Percentiles rank a stretch among this genome's conserved stretches.
phyloP scores from a whole-genome alignment of 2,329 filamentous ascomycete genomes.

The Simplicillium sp. region DNA sequence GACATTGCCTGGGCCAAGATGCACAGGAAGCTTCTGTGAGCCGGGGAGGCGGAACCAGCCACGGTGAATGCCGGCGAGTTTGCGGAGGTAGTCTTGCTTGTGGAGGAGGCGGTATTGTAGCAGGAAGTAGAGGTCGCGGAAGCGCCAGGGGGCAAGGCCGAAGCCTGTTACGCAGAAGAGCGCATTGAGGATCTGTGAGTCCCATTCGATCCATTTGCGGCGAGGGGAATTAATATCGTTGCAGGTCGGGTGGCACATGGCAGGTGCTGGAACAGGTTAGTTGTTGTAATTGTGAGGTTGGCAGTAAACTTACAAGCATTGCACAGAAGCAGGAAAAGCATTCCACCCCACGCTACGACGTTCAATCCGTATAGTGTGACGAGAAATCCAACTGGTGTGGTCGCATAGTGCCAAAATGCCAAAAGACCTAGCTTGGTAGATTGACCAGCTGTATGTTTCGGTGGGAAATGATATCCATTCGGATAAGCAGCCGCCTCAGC shows the following conservation, averaged over 20 bases:
- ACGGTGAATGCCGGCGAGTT: slow-evolving; percentile 64
- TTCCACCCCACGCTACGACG: slow-evolving; percentile 81
- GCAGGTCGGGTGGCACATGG: slow-evolving; percentile 64
- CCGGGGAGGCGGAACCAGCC: slow-evolving; percentile 67
- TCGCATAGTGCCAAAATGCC: slow-evolving; percentile 63
- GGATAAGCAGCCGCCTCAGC: slow-evolving; percentile 32
- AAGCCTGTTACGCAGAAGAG: slow-evolving; percentile 77
- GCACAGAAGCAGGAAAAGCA: slow-evolving; percentile 78
- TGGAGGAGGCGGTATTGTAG: slow-evolving; percentile 50
- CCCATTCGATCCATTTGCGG: slow-evolving; percentile 77
- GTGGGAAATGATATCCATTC: slow-evolving; percentile 60
- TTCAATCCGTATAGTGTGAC: slow-evolving; percentile 74
- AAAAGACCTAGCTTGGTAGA: slow-evolving; percentile 47
- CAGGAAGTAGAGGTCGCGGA: slow-evolving; percentile 69
- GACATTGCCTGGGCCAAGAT: slow-evolving; percentile 44
- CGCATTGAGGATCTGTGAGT: slow-evolving; percentile 60
- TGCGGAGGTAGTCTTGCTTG: slow-evolving; percentile 48
- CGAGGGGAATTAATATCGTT: slow-evolving; percentile 66
- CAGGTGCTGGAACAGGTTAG: slow-evolving; percentile 32
- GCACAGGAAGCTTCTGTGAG: slow-evolving; percentile 46
- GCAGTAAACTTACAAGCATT: slow-evolving; percentile 39
- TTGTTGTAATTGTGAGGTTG: slow-evolving; percentile 1
- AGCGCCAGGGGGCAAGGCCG: slow-evolving; percentile 69
- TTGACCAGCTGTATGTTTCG: slow-evolving; percentile 48
- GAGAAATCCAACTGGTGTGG: slow-evolving; percentile 67